Conservation (phyloP, 805 yeast genomes). For the Schwanniomyces pseudopolymorphus region DNA sequence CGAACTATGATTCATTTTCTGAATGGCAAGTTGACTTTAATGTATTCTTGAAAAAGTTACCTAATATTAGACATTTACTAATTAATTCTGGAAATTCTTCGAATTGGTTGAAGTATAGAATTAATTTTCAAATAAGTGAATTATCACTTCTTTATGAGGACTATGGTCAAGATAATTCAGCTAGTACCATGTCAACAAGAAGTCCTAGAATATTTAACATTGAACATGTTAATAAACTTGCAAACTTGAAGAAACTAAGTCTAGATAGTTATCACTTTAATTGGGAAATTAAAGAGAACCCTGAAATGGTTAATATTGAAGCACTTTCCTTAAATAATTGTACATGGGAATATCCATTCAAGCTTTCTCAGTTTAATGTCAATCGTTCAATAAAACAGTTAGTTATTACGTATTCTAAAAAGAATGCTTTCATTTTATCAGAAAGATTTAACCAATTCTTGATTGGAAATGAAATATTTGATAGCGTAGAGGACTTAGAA, state of each 20-base stretch:
- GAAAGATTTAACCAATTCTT: slow-evolving; percentile 35
- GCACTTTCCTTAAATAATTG: slow-evolving; percentile 41
- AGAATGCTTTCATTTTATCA: slow-evolving; percentile 33
- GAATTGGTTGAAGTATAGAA: slow-evolving; percentile 41
- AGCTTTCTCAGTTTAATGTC: slow-evolving; percentile 34
- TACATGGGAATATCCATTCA: slow-evolving; percentile 59
- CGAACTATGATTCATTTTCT: slow-evolving; percentile 31
- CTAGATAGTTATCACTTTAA: slow-evolving; percentile 44
- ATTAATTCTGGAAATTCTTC: slow-evolving; percentile 38
- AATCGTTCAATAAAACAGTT: slow-evolving; percentile 21
- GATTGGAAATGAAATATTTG: slow-evolving; percentile 9
- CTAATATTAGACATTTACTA: slow-evolving; percentile 19
- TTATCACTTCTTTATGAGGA: slow-evolving; percentile 28
- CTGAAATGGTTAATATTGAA: slow-evolving; percentile 15
- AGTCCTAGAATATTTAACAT: slow-evolving; percentile 39
- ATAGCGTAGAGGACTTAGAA: slow-evolving; percentile 7
- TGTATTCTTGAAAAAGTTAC: slow-evolving; percentile 18
- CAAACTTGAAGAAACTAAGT: slow-evolving; percentile 27
- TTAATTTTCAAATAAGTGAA: slow-evolving; percentile 13
- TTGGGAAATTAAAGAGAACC: slow-evolving; percentile 31
- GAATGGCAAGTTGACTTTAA: slow-evolving; percentile 35
- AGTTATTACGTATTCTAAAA: slow-evolving; percentile 22
- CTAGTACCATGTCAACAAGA: background rate
- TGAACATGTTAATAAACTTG: slow-evolving; percentile 42
- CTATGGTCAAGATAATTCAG: slow-evolving; percentile 8